Evolutionary conservation across 2,329 filamentous ascomycete genomes (phyloP).

Genomic region (Phialemoniopsis sp.): DNA sequence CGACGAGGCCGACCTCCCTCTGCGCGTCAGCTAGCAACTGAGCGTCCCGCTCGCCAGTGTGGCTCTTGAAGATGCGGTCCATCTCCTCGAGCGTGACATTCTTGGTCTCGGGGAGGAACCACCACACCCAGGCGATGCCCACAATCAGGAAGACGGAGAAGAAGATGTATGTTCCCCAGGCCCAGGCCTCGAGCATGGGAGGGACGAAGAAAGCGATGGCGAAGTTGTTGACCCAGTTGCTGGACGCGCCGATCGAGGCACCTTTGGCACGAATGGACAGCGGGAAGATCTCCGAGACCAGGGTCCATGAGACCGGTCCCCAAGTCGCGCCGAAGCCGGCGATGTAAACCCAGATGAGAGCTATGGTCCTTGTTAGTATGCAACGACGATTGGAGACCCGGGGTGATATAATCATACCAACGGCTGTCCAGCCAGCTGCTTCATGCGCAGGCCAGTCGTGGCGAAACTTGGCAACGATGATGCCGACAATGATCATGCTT

Average conservation of each 20-base stretch:
- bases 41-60: constrained; percentile 22
- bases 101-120: constrained; percentile 51
- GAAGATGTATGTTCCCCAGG: constrained; percentile 54
- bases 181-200: constrained; percentile 30
- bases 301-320: constrained; percentile 13
- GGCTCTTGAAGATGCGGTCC: constrained; percentile 44
- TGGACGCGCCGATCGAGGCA: constrained; percentile 33
- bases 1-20: constrained; percentile 12
- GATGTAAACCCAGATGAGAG: constrained; percentile 24
- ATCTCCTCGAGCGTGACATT: constrained; percentile 50
- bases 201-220: constrained; percentile 40
- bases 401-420: constrained; percentile 11
- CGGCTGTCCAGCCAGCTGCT: constrained; percentile 30
- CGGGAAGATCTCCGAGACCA: constrained; percentile 33
- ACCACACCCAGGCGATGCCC: constrained; percentile 43
- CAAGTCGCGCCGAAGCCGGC: constrained; percentile 9
- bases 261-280: constrained; percentile 31
- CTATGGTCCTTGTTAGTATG: constrained; percentile 3
- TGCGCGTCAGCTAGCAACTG: constrained; percentile 15
- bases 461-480: constrained; percentile 31
- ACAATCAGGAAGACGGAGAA: constrained; percentile 45
- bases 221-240: constrained; percentile 43
- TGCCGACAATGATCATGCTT: constrained; percentile 31
- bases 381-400: not conserved
- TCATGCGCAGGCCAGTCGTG: constrained; percentile 28